Percentiles rank a stretch among this genome's conserved stretches.
phyloP scores from a whole-genome alignment of 768 basidiomycete species.

The Cystobasidiopsis lactophilus region DNA sequence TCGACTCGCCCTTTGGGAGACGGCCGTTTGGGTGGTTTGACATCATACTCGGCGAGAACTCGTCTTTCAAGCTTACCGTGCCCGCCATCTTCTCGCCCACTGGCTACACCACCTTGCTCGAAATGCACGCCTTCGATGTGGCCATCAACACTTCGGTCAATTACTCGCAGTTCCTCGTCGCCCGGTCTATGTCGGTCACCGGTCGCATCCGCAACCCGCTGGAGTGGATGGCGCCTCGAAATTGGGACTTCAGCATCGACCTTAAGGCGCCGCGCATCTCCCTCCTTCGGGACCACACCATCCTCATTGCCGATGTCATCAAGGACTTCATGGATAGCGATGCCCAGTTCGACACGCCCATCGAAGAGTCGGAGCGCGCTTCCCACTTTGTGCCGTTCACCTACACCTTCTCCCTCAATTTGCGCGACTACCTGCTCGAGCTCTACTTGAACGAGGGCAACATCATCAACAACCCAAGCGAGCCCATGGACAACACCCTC shows the following conservation, averaged over 20 bases:
- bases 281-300: conserved; percentile 76
- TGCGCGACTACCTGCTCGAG: conserved; percentile 56
- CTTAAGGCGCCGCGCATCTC: conserved; percentile 51
- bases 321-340: conserved; percentile 54
- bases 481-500: conserved; percentile 67
- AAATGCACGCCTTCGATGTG: conserved; percentile 63
- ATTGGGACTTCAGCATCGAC: conserved; percentile 54
- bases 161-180: conserved; percentile 51
- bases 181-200: conserved; percentile 44
- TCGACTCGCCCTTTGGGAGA: conserved; percentile 32
- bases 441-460: conserved; percentile 81
- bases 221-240: conserved; percentile 55
- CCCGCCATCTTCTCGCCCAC: conserved; percentile 50
- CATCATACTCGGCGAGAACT: conserved; percentile 50
- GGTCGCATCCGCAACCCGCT: conserved; percentile 48
- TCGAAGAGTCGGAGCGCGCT: conserved; percentile 54
- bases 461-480: conserved; percentile 70
- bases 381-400: conserved; percentile 61
- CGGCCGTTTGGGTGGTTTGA: conserved; percentile 43
- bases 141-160: conserved; percentile 65
- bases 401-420: conserved; percentile 46
- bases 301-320: conserved; percentile 77
- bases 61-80: conserved; percentile 62
- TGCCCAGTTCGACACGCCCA: not conserved
- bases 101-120: conserved; percentile 59